A percentile compares a stretch with the other conserved stretches of the same genome.
phyloP scores from a whole-genome alignment of 805 yeast genomes.

The Zygosaccharomyces gambellarensis region DNA sequence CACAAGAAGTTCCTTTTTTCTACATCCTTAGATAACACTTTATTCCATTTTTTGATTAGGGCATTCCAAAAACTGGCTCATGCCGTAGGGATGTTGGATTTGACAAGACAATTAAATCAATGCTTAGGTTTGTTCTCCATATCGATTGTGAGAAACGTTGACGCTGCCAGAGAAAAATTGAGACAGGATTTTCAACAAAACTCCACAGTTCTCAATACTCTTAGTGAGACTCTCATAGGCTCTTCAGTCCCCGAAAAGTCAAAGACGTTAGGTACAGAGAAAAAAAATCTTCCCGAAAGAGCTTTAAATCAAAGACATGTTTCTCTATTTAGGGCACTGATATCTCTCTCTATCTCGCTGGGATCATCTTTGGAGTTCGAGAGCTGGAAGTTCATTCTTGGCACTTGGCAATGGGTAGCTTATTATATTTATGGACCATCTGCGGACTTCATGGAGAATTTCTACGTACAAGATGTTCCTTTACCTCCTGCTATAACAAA shows the following conservation, averaged over 20 bases:
- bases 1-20: conserved; percentile 55
- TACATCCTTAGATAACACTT: conserved; percentile 57
- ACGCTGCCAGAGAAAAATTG: conserved; percentile 36
- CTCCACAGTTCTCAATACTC: conserved; percentile 16
- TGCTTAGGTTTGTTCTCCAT: conserved; percentile 44
- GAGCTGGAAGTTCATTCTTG: conserved; percentile 61
- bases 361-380: conserved; percentile 59
- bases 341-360: conserved; percentile 72
- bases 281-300: conserved; percentile 36
- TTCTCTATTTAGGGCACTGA: conserved; percentile 69
- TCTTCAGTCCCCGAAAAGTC: background rate
- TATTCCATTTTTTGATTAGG: conserved; percentile 62
- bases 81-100: conserved; percentile 69
- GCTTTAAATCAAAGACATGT: conserved; percentile 62
- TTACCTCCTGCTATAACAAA: conserved; percentile 40
- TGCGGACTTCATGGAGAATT: conserved; percentile 33
- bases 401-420: conserved; percentile 74
- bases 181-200: conserved; percentile 7
- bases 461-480: conserved; percentile 39
- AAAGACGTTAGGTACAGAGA: conserved; percentile 8
- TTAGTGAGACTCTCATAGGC: conserved; percentile 24
- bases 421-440: conserved; percentile 64
- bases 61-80: conserved; percentile 79
- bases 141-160: conserved; percentile 43
- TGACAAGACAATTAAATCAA: conserved; percentile 53